phyloP scores from a whole-genome alignment of 2,329 filamentous ascomycete species.

The Capronia coronata region DNA sequence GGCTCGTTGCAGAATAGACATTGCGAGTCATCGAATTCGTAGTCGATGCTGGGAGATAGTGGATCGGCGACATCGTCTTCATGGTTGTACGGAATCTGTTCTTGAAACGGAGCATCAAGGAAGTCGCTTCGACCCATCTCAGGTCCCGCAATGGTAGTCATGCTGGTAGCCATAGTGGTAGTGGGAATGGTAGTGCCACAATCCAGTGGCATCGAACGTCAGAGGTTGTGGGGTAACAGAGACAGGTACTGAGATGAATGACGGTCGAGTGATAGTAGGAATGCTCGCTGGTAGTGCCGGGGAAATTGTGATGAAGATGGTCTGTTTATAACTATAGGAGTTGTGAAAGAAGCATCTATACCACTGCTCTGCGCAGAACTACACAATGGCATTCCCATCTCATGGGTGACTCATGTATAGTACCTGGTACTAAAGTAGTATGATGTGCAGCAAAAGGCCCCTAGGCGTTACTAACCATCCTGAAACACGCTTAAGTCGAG shows the following conservation, averaged over 20 bases:
- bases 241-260: background rate
- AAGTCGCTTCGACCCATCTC: background rate
- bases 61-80: conserved; percentile 5
- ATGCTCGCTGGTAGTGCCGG: too few species aligned
- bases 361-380: too few species aligned
- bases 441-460: too few species aligned
- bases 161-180: background rate
- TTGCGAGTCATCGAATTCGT: conserved; percentile 21
- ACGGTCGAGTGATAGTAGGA: too few species aligned
- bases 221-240: background rate
- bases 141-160: background rate
- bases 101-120: background rate
- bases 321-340: too few species aligned
- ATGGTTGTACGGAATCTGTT: conserved; percentile 3
- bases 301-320: too few species aligned
- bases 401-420: too few species aligned
- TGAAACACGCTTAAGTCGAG: too few species aligned
- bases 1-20: conserved; percentile 43
- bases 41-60: conserved; percentile 8
- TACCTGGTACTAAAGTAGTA: too few species aligned
- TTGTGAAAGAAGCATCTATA: too few species aligned
- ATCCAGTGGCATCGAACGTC: conserved; percentile 9
- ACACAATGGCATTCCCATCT: too few species aligned
- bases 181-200: conserved; percentile 7
- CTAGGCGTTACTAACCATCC: too few species aligned